Evolutionary conservation across 768 basidiomycete genomes (phyloP).

Genomic region (Suillus placidus): DNA sequence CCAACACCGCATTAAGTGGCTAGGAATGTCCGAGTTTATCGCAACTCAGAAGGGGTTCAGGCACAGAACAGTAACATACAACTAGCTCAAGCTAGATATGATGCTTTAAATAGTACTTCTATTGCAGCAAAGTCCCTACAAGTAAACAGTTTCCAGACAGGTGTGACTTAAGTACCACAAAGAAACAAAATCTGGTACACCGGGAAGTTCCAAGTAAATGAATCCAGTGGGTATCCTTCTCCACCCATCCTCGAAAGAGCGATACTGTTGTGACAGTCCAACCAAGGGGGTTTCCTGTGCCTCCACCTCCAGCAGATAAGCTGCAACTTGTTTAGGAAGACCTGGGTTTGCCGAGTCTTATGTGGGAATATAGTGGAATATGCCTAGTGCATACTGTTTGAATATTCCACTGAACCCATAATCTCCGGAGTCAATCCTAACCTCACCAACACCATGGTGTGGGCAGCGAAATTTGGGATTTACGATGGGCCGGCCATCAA

Average conservation of each 20-base stretch:
- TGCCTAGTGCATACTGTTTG: background rate
- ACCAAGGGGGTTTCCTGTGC: background rate
- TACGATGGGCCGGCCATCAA: background rate
- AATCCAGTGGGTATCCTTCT: background rate
- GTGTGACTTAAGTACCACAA: background rate
- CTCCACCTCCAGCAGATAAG: background rate
- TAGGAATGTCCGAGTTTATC: too few relatives aligned
- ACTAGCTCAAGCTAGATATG: background rate
- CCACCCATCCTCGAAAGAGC: slow-evolving; percentile 1
- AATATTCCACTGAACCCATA: background rate
- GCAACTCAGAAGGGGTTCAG: too few relatives aligned
- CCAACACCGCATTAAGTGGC: too few relatives aligned
- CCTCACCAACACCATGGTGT: background rate
- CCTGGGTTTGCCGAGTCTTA: background rate
- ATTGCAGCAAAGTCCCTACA: background rate
- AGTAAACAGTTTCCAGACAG: background rate
- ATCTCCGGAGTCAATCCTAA: background rate
- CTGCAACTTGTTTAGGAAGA: slow-evolving; percentile 1
- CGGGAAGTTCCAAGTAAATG: background rate
- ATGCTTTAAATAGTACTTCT: background rate
- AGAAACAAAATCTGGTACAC: background rate
- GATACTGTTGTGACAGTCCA: background rate
- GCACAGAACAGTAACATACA: background rate
- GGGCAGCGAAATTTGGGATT: background rate
- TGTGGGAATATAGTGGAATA: background rate